phyloP scores from a whole-genome alignment of 441 rosid genomes.

The Adansonia madagascariensis region DNA sequence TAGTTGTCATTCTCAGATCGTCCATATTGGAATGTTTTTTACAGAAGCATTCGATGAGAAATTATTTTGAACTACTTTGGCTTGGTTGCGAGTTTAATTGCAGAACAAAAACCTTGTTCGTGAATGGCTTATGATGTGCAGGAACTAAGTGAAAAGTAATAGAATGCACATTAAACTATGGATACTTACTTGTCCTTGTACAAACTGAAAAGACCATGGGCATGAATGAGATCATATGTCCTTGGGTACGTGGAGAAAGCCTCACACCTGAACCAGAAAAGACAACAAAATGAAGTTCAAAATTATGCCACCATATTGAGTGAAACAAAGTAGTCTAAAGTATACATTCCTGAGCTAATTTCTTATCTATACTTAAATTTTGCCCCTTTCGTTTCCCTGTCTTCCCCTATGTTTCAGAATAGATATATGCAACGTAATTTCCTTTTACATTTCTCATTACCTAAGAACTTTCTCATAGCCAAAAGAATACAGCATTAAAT shows the following conservation, averaged over 20 bases:
- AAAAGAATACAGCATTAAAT: not conserved
- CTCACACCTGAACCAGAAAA: constrained; percentile 61
- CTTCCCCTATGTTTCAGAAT: not conserved
- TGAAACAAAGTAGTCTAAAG: not conserved
- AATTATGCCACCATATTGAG: not conserved
- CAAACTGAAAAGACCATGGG: constrained; percentile 59
- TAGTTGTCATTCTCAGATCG: not conserved
- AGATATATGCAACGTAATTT: not conserved
- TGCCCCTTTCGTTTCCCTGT: not conserved
- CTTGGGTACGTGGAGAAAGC: constrained; percentile 82
- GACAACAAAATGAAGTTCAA: not conserved
- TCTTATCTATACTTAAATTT: constrained; percentile 2
- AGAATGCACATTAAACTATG: not conserved
- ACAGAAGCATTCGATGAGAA: not conserved
- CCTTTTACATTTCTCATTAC: not conserved
- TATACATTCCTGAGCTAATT: not conserved
- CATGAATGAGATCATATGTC: constrained; percentile 74
- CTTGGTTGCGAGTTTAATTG: not conserved
- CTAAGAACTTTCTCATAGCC: not conserved
- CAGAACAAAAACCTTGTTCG: not conserved
- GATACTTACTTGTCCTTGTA: constrained; percentile 63
- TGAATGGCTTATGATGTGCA: not conserved
- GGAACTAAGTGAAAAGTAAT: not conserved
- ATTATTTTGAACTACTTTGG: not conserved
- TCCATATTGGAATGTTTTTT: not conserved